Base-by-base conservation (phyloP, 176 grass and related monocot genomes). In the Musa acuminata region DNA sequence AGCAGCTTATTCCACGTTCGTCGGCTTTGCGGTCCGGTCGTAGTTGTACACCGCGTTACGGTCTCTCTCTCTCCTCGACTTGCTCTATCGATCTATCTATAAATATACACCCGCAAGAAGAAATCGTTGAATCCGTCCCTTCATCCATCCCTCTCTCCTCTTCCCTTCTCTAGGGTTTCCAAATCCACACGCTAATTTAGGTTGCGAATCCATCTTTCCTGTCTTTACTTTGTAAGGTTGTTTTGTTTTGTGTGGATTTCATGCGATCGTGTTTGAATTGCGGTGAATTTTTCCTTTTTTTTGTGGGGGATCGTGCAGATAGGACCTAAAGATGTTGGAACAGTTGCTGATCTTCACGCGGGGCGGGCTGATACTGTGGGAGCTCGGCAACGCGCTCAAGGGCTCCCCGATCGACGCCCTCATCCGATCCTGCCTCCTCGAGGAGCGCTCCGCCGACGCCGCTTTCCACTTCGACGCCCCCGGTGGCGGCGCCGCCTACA, bases 381-480 rank as follows among this genome's bases (percentile, higher is more conserved):
- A 81, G 0, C 84, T 92, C 3, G 87, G 87, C 66, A 83, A 63
- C 11, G 85, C 85, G 0, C 90, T 97, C 69, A 97, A 78, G 85
- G 93, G 93, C 12, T 89, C 93, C 35, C 93, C 93, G 5, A 90
- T 97, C 82, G 94, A 97, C 69, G 84, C 85, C 57, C 79, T 97
- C 69, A 97, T 97, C 90, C 86, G 90, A 10, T 93, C 94, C 11
- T 97, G 94, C 80, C 94, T 97, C 75, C 84, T 97, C 52, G 94
- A 97, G 90, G 90, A 93, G 75, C 89, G 90, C 26, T 90, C 94
- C 2, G 94, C 90, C 23, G 87, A 93, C 74, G 75, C 87, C 27
- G 82, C 68, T 63, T 97, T 90, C 87, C 50, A 75, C 26, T 86
- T 89, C 48, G 90, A 88, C 75, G 78, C 74, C 11, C 74, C 74